phyloP scores from a whole-genome alignment of 2,329 filamentous ascomycete genomes.

The Trichophyton simii region DNA sequence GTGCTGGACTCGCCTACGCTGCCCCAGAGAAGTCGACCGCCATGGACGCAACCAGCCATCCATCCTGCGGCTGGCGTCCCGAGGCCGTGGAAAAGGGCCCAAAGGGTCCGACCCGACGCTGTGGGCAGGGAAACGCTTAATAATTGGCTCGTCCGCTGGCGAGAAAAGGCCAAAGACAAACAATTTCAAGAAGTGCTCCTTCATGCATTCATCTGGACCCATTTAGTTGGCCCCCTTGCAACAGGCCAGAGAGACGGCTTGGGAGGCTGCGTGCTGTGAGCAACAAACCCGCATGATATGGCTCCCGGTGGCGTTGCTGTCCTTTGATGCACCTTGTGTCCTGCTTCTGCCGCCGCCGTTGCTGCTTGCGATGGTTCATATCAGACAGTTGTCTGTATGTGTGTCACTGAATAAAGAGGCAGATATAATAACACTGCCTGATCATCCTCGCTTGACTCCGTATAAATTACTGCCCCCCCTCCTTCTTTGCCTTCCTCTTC shows the following conservation, averaged over 20 bases:
- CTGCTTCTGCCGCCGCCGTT: too few species aligned
- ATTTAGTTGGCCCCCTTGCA: neutral
- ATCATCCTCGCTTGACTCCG: too few species aligned
- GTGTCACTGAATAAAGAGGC: neutral
- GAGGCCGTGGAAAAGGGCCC: neutral
- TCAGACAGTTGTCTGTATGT: too few species aligned
- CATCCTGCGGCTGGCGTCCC: neutral
- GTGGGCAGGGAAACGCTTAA: neutral
- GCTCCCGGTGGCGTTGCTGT: neutral
- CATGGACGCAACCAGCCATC: too few species aligned
- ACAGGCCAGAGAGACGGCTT: neutral
- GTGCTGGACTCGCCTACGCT: too few species aligned
- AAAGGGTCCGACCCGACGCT: neutral
- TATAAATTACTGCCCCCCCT: too few species aligned
- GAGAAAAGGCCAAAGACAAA: neutral
- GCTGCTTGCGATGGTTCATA: too few species aligned
- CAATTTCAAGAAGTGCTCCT: neutral
- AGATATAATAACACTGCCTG: neutral
- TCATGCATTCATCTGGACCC: neutral
- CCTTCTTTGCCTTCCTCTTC: neutral
- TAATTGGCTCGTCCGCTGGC: neutral
- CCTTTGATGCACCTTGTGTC: neutral
- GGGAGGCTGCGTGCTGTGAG: neutral
- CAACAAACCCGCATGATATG: neutral
- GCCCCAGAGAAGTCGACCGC: too few species aligned